Evolutionary conservation across 73 alveolate genomes (phyloP).

Genomic region (Paramecium tetraurelia): DNA sequence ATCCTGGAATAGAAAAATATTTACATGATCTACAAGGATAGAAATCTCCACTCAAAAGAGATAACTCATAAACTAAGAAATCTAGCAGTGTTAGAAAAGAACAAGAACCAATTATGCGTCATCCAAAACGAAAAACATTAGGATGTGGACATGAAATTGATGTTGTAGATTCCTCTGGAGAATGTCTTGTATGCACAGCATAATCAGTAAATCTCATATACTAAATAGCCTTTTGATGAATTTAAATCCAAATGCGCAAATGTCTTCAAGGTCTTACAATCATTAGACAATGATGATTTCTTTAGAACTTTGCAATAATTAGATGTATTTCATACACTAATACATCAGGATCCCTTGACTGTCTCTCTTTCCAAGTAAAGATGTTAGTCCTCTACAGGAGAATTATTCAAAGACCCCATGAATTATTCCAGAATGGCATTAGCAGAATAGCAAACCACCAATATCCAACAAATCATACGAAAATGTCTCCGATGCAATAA

Average conservation of each 20-base stretch:
- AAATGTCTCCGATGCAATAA: conserved; percentile 43
- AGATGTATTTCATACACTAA: not conserved
- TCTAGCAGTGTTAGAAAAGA: conserved; percentile 30
- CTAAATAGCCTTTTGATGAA: conserved; percentile 41
- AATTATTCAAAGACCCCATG: conserved; percentile 41
- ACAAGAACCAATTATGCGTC: not conserved
- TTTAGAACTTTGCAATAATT: not conserved
- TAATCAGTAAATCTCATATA: not conserved
- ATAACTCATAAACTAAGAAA: conserved; percentile 44
- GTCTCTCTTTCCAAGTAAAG: not conserved
- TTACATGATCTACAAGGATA: not conserved
- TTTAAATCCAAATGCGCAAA: not conserved
- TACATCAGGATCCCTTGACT: not conserved
- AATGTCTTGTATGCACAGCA: not conserved
- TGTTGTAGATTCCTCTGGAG: not conserved
- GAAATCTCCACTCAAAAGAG: conserved; percentile 46
- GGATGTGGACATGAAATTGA: conserved; percentile 49
- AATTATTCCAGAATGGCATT: conserved; percentile 51
- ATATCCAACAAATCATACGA: conserved; percentile 22
- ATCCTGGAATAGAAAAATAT: not conserved
- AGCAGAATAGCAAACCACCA: not conserved
- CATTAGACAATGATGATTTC: conserved; percentile 34
- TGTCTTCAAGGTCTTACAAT: not conserved
- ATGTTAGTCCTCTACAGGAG: conserved; percentile 23
- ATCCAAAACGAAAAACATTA: not conserved